Evolutionary conservation across 306 rosid species (phyloP), one percentile per base, ranked within the genome.

Genomic region (Vicia villosa): DNA sequence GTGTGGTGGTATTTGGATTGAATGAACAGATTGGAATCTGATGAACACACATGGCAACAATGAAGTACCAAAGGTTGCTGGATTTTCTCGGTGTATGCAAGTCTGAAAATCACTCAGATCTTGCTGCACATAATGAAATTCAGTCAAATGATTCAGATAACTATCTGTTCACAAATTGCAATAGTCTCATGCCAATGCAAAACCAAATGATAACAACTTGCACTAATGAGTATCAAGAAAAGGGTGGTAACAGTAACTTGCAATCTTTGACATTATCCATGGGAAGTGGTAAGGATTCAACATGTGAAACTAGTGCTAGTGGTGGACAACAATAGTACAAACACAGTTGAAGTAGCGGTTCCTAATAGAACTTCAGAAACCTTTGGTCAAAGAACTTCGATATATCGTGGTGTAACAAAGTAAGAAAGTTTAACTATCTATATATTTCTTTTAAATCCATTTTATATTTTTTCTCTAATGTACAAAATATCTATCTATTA

Each of bases 391-490:
- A 84, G 99, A 87, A 95, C 99, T 3, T 95, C 99, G 1, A 95
- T 95, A 11, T 95, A 95, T 76, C 97, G 99, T 2, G 99, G 99
- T 12, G 99, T 95, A 22, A 95, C 99, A 9, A 83, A 96, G 99
- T 90, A 10, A 8, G 37, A 9, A 24, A 14, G 0, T 1, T 14
- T 8, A 7, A 8, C 20, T 8, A n/a, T n/a, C n/a, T n/a, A 3
- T 2, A 14, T 46, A 0, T 43, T 1, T 3, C 5, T 9, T 24
- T 8, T 7, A 1, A n/a, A 4, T 63, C 28, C 8, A 0, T 13
- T 69, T 6, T 59, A 22, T 66, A n/a, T n/a, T 6, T 14, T 30
- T 38, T 1, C 14, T 17, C 17, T 55, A 40, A 28, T 32, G 0
- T 57, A 16, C 15, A 4, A 24, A 68, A 55, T 26, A 11, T 46